Percentiles rank a stretch among this genome's conserved stretches.
These are phyloP conservation scores for Cercophora sp. DNA, from an alignment of 495 filamentous ascomycete genomes.

Conservation along the genomic window DNA sequence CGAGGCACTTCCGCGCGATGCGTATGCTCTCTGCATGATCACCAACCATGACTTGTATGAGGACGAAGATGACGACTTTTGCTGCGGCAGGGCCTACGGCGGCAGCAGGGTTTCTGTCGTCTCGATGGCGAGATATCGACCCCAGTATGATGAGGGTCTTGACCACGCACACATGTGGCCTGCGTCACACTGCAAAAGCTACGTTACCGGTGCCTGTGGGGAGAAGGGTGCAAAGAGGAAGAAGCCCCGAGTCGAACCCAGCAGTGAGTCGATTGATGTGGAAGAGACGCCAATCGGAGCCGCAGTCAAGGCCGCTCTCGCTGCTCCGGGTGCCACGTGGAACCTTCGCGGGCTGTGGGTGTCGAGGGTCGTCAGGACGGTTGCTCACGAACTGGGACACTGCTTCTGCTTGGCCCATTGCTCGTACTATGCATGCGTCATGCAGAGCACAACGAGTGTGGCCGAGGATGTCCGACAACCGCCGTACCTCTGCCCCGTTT, in stretches of 20 bases:
- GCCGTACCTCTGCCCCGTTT: conserved; percentile 63
- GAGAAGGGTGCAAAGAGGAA: no score
- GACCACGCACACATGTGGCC: conserved; percentile 60
- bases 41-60: conserved; percentile 63
- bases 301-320: conserved; percentile 13
- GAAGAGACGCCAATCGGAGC: conserved; percentile 11
- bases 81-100: conserved; percentile 65
- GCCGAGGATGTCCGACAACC: conserved; percentile 63
- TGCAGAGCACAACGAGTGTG: conserved; percentile 60
- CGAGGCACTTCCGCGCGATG: conserved; percentile 53
- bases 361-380: conserved; percentile 52
- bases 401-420: conserved; percentile 65
- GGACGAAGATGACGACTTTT: conserved; percentile 63
- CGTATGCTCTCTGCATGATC: conserved; percentile 56
- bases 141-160: conserved; percentile 46
- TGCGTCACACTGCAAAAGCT: conserved; percentile 54
- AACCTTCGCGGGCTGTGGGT: conserved; percentile 47
- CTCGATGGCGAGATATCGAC: conserved; percentile 57
- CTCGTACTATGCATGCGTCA: conserved; percentile 64
- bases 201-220: conserved; percentile 35
- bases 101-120: conserved; percentile 58
- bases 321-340: conserved; percentile 7
- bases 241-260: no score
- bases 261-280: no score
- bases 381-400: conserved; percentile 61